Evolutionary conservation across 2,329 filamentous ascomycete genomes (phyloP), one percentile per base, ranked within the genome.

Genomic region (Eutypa lata): DNA sequence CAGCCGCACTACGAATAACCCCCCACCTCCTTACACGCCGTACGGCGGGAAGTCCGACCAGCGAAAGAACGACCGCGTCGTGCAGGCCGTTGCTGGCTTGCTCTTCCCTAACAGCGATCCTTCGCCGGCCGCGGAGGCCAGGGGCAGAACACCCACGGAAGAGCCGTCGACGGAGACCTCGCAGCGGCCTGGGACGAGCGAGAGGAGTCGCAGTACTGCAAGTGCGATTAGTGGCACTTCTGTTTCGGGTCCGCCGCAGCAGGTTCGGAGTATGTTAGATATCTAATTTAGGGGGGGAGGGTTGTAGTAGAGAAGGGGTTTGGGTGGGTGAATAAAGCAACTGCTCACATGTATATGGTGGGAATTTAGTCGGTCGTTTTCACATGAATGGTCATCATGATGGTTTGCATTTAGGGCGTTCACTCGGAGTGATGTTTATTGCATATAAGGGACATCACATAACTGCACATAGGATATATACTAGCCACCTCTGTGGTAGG

Each of bases 221-320:
- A 81, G 78, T 57, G 69, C 71, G 1, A 72, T 67, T 45, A 80
- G 79, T 35, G 69, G 68, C n/a, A 66, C 72, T 45, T 82, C 79
- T 5, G 67, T 77, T 13, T 70, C 65, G 7, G 71, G 65, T n/a
- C 75, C 74, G 50, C 78, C 80, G n/a, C 78, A 82, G 62, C 75
- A 81, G 60, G 68, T 83, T 6, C 73, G 70, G 60, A 84, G 81
- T 62, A 84, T 84, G 81, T 58, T 84, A 59, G 81, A 84, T 60
- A 62, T 84, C 14, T 84, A 67, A 65, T 7, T 6, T 5, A 31
- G 26, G 26, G 26, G 10, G 26, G 26, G 26, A 10, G 26, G 26
- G 26, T 10, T 31, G 26, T 6, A 5, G 26, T 10, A 31, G 26
- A 31, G 26, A 31, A 6, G 26, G 5, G 26, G 26, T 10, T 31